A percentile compares a stretch with the other conserved stretches of the same genome.
phyloP scores from a whole-genome alignment of 2,329 filamentous ascomycete genomes.

The Chaetomium globosum region DNA sequence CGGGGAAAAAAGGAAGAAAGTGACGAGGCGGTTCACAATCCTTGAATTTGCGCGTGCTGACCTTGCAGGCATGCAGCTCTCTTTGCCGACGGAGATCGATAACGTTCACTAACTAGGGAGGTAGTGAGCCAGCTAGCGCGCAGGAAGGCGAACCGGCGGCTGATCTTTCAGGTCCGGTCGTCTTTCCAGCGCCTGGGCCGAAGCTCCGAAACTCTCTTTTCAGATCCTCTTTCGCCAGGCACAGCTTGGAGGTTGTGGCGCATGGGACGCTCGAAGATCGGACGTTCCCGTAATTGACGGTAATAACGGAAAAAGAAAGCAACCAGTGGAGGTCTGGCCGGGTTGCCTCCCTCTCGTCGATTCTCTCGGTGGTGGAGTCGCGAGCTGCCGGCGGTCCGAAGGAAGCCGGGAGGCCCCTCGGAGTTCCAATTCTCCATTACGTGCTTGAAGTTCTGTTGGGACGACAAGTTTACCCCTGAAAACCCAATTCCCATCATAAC shows the following conservation, averaged over 20 bases:
- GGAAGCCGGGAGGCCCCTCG: neutral
- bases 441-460: constrained; percentile 2
- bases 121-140: too few species aligned
- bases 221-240: neutral
- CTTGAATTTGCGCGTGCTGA: constrained; percentile 4
- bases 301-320: neutral
- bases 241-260: neutral
- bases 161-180: neutral
- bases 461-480: constrained; percentile 5
- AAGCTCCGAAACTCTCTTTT: constrained; percentile 1
- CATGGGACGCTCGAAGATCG: neutral
- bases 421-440: neutral
- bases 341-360: constrained; percentile 1
- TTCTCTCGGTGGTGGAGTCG: neutral
- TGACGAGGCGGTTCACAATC: constrained; percentile 3
- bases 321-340: neutral
- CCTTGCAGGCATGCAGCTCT: neutral
- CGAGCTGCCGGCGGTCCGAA: neutral
- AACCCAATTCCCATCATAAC: neutral
- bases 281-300: constrained; percentile 3
- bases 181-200: neutral
- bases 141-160: constrained; percentile 6
- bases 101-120: too few species aligned
- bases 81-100: neutral
- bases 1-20: neutral